Base-by-base conservation (phyloP, 2,329 filamentous ascomycete genomes). In the Macrophomina tecta region DNA sequence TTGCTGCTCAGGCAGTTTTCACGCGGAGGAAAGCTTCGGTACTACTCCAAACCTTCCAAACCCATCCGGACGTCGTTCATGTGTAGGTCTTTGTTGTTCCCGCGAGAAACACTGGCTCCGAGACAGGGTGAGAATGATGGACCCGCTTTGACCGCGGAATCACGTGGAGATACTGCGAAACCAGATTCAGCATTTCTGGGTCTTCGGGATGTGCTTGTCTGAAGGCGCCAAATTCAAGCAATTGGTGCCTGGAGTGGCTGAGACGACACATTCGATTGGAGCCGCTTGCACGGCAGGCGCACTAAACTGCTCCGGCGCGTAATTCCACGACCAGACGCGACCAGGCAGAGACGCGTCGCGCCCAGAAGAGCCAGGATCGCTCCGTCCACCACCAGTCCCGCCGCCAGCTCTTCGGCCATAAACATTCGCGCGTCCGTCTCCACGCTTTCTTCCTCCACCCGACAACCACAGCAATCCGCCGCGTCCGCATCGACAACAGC, bases 321-420 rank as follows among this genome's bases (percentile, higher is more conserved):
- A 40, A 49, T 38, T 62, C 14, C 58, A 62, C 58, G 58, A 28
- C 23, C 32, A 16, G 58, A 62, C 58, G 58, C 58, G 58, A 46
- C 56, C 42, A 61, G 42, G 18, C 56, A 48, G 30, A 46, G 56
- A 62, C 58, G 58, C 58, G 58, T 62, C 58, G 58, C 58, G 58
- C 58, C 56, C 36, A 56, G 53, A 56, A 32, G 28, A 23, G 42
- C 58, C 58, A 62, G 58, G 45, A 62, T 49, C 56, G 56, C 42
- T 61, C 40, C 56, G 58, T 38, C 58, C 58, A 62, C 30, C 42
- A 49, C 45, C 58, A 49, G 58, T 62, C 45, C 45, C 58, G 58
- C 58, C 58, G 58, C 58, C 58, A 49, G 30, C 58, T 62, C 58
- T 62, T 62, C 58, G 58, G 58, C 45, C 42, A 62, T 62, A 62